Percentiles rank a stretch among this genome's conserved stretches.
Conservation (phyloP, 768 basidiomycete species). For the Mycena kentingensis region DNA sequence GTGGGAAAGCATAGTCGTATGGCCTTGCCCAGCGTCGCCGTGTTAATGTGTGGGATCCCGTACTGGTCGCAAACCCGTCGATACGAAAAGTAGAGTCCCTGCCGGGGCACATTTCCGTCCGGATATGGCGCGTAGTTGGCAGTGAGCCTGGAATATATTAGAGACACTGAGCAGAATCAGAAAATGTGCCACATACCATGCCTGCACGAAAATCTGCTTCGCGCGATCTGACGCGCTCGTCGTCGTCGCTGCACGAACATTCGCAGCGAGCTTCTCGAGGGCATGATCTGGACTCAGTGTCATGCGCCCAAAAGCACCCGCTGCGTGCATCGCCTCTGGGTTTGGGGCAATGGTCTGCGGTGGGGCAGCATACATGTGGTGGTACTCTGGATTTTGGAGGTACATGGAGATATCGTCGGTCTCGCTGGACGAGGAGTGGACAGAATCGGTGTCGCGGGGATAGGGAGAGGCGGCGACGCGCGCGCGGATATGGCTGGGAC, state of each 20-base stretch:
- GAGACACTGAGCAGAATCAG: slow-evolving; percentile 8
- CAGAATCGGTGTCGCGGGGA: slow-evolving; percentile 81
- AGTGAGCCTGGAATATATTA: slow-evolving; percentile 59
- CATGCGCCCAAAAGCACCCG: slow-evolving; percentile 79
- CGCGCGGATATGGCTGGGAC: slow-evolving; percentile 76
- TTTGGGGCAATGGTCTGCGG: slow-evolving; percentile 48
- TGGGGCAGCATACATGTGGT: slow-evolving; percentile 57
- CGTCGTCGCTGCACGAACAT: slow-evolving; percentile 85
- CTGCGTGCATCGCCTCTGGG: slow-evolving; percentile 60
- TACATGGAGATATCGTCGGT: slow-evolving; percentile 87
- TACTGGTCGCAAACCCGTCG: slow-evolving; percentile 89
- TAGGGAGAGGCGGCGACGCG: slow-evolving; percentile 83
- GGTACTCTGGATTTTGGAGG: slow-evolving; percentile 64
- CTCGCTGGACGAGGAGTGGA: slow-evolving; percentile 86
- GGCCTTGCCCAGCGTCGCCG: slow-evolving; percentile 92
- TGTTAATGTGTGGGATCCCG: slow-evolving; percentile 92
- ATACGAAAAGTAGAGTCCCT: slow-evolving; percentile 93
- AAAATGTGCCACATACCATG: slow-evolving; percentile 61
- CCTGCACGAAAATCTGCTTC: slow-evolving; percentile 91
- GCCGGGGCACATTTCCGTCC: slow-evolving; percentile 91
- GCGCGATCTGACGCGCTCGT: slow-evolving; percentile 90
- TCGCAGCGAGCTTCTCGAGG: slow-evolving; percentile 83
- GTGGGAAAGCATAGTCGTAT: slow-evolving; percentile 91
- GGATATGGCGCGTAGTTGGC: slow-evolving; percentile 90
- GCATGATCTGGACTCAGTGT: slow-evolving; percentile 74